Evolutionary conservation across 352 stramenopile species (phyloP), one percentile per base, ranked within the genome.

Genomic region (Phytopythium kandeliae): DNA sequence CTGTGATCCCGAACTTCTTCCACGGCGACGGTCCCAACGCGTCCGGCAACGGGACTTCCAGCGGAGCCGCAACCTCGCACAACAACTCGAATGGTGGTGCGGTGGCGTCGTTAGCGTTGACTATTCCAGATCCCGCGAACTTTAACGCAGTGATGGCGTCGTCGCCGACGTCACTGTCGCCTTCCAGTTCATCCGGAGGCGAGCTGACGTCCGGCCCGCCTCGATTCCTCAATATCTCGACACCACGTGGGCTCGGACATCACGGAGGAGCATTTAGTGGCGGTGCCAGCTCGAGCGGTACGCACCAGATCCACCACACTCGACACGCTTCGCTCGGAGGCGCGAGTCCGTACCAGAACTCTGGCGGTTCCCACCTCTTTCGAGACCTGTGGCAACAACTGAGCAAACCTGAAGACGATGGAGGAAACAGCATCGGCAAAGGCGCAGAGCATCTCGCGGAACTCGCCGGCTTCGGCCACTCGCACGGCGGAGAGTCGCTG

Each of bases 321-420:
- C 63, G 68, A 4, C 63, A 68, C 19, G 42, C 66, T 22, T 74
- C 71, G 15, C 34, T 73, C 2, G 67, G 63, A 19, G 41, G 57
- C 33, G 58, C 54, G 2, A 78, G 64, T 36, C 62, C 69, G 9
- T 74, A 62, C 50, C 67, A 67, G 33, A 53, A 53, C 34, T 53
- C 47, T 16, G 47, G 47, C 21, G 64, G 66, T 1, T 74, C 71
- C 0, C 79, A 91, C 47, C 64, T 91, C n/a, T 69, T 91, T 30
- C 74, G 78, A 15, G 80, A 91, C 46, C 49, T 91, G 28, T 91
- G 80, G 80, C 80, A 91, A 12, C 80, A 91, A 57, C 47, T 89
- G 4, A 86, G 80, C 46, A 82, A 82, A 42, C 62, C 66, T 15
- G 75, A 91, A 26, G 80, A 89, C 15, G 70, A 84, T 6, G 57